Evolutionary conservation across 116 monocot species (phyloP), one percentile per base, ranked within the genome.

Genomic region (Posidonia oceanica): DNA sequence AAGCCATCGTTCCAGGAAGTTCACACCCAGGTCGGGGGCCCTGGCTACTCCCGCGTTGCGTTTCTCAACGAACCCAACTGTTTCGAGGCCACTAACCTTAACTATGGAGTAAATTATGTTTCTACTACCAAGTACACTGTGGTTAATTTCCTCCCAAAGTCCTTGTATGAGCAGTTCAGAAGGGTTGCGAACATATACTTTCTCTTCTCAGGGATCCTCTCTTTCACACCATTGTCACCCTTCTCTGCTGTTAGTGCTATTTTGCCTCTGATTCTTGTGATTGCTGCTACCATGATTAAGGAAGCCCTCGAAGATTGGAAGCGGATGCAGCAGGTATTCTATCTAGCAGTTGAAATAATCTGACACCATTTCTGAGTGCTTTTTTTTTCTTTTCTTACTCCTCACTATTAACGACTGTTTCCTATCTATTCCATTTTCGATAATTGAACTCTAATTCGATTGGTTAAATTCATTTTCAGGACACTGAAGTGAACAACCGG

Each of bases 81-180:
- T 39, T 57, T 69, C 7, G 84, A 86, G 71, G 86, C 84, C 7
- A 48, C 10, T 5, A 77, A 61, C 40, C 58, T 76, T n/a, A 77
- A 70, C 51, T 83, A 87, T 51, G 69, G n/a, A 4, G 48, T 53
- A 52, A 93, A 93, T 60, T 81, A 83, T 18, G 83, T 93, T 55
- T 93, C 93, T 11, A 93, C 93, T 3, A 89, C 89, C 16, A 89
- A 89, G 77, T 89, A 93, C 42, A 89, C 69, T 5, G 18, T 88
- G 42, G 78, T 59, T 3, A 86, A 80, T 18, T 86, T 89, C 69
- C 0, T 93, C 3, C 93, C 93, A 60, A 93, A 93, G 67, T 93
- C 93, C 17, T 52, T 93, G 68, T 93, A 89, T 59, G 93, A 93
- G 83, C 93, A 93, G 71, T 93, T 93, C 73, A 84, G 93, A 73